Percentiles rank a stretch among this genome's conserved stretches.
Evolutionary conservation across 352 stramenopile genomes (phyloP).

Genomic region (Pythium phragmitis): DNA sequence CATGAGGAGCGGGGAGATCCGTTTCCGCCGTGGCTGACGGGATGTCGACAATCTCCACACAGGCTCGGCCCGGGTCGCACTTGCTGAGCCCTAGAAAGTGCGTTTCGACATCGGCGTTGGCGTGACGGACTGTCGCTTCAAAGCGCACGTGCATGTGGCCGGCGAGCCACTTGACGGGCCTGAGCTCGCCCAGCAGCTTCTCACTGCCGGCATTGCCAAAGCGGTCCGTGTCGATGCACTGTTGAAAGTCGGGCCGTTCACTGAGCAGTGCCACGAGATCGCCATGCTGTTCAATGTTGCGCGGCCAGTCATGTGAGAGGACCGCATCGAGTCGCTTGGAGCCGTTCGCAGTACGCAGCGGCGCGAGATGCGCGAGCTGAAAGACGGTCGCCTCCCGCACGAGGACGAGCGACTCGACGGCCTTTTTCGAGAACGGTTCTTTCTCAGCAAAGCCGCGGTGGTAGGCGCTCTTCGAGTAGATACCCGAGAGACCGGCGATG

Average conservation of each 20-base stretch:
- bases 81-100: conserved; percentile 98
- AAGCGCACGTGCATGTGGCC: conserved; percentile 99
- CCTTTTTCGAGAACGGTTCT: conserved; percentile 39
- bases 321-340: conserved; percentile 82
- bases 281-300: conserved; percentile 94
- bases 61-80: conserved; percentile 92
- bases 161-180: conserved; percentile 96
- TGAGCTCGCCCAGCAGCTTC: conserved; percentile 90
- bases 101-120: conserved; percentile 37
- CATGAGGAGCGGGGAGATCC: neutral
- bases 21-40: conserved; percentile 1
- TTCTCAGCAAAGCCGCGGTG: too few relatives aligned
- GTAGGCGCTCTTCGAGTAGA: conserved; percentile 85
- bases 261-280: conserved; percentile 84
- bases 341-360: too few relatives aligned
- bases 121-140: conserved; percentile 81
- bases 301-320: conserved; percentile 98
- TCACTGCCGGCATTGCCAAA: conserved; percentile 94
- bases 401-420: conserved; percentile 76
- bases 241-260: conserved; percentile 92
- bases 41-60: conserved; percentile 93
- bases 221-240: conserved; percentile 91
- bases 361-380: conserved; percentile 88
- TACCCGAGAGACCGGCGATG: conserved; percentile 96
- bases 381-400: conserved; percentile 91